These are phyloP conservation scores for Oxalis stricta DNA, from an alignment of 441 rosid genomes.

Conservation along the genomic window DNA sequence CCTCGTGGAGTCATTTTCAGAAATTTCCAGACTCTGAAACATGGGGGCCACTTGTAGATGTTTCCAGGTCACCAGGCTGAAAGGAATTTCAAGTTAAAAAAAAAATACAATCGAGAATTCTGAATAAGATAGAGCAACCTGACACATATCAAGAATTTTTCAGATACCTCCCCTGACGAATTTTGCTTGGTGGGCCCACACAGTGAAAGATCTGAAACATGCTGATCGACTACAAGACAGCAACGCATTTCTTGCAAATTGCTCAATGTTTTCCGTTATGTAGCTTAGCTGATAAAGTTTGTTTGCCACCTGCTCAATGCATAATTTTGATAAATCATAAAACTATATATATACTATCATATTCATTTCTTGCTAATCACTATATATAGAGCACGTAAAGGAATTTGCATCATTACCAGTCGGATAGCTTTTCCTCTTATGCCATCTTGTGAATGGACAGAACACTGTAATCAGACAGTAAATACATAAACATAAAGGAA, in stretches of 20 bases:
- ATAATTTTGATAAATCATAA: constrained; percentile 2
- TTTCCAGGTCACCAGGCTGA: constrained; percentile 47
- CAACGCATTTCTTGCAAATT: constrained; percentile 77
- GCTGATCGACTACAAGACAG: constrained; percentile 58
- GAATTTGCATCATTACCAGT: constrained; percentile 43
- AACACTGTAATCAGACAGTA: constrained; percentile 58
- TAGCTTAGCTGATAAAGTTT: constrained; percentile 82
- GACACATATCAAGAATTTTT: background rate
- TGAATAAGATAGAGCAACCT: background rate
- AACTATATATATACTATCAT: constrained; percentile 5
- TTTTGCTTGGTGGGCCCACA: constrained; percentile 32
- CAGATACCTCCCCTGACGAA: constrained; percentile 56
- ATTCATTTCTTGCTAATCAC: background rate
- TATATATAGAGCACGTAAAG: background rate
- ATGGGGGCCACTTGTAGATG: constrained; percentile 42
- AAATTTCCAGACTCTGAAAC: constrained; percentile 33
- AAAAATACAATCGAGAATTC: background rate
- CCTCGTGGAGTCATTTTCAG: constrained; percentile 34
- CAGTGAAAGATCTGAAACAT: constrained; percentile 31
- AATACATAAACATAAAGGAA: constrained; percentile 14
- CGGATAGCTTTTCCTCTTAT: constrained; percentile 93
- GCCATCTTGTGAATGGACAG: constrained; percentile 92
- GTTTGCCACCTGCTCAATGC: constrained; percentile 73
- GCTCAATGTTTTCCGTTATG: constrained; percentile 67
- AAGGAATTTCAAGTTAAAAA: constrained; percentile 15